These are phyloP conservation scores for Aspergillus coremiiformis DNA, from an alignment of 495 filamentous ascomycete genomes.

Conservation along the genomic window DNA sequence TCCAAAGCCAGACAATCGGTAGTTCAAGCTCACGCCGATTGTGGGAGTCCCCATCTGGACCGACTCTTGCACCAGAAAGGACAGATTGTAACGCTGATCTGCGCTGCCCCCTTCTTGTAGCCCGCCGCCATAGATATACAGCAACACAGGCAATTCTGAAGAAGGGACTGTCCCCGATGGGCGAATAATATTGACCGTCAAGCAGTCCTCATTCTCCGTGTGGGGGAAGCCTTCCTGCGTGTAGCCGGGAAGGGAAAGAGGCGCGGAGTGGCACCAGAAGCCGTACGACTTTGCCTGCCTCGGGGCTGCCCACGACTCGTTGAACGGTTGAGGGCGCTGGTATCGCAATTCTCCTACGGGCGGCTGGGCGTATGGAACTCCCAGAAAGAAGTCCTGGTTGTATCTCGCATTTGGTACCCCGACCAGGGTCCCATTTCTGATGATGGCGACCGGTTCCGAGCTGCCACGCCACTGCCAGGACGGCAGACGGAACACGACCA, in stretches of 20 bases:
- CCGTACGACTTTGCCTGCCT: slow-evolving; percentile 29
- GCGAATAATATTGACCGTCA: slow-evolving; percentile 40
- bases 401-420: slow-evolving; percentile 30
- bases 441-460: neutral
- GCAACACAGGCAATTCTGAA: slow-evolving; percentile 25
- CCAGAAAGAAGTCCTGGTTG: slow-evolving; percentile 40
- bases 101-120: slow-evolving; percentile 14
- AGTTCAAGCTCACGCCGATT: slow-evolving; percentile 44
- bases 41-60: slow-evolving; percentile 39
- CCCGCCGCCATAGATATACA: slow-evolving; percentile 21
- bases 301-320: slow-evolving; percentile 16
- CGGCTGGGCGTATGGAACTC: slow-evolving; percentile 42
- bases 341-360: slow-evolving; percentile 20
- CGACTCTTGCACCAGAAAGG: slow-evolving; percentile 41
- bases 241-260: neutral
- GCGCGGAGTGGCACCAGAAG: slow-evolving; percentile 34
- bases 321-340: slow-evolving; percentile 12
- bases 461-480: neutral
- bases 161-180: slow-evolving; percentile 20
- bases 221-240: slow-evolving; percentile 5
- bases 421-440: slow-evolving; percentile 35
- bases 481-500: neutral
- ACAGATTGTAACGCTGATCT: slow-evolving; percentile 39
- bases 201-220: slow-evolving; percentile 35
- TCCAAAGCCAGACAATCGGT: slow-evolving; percentile 41